Conservation (phyloP, 192 early-diverging fungal species). For the Neocallimastix lanati region DNA sequence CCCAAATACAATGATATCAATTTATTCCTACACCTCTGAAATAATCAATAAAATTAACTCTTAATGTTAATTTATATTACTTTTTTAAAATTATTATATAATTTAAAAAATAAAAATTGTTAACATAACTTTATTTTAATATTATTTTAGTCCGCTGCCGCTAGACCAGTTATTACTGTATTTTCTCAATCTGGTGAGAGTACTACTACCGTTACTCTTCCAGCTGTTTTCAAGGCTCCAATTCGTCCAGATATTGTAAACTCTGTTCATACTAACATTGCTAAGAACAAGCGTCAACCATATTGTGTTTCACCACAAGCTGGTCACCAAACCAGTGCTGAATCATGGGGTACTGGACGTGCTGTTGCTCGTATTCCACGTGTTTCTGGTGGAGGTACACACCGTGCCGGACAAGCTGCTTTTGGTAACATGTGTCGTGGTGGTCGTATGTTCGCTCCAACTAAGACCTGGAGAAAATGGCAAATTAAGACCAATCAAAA, state of each 20-base stretch:
- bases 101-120: too few relatives aligned
- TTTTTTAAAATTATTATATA: too few relatives aligned
- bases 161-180: slow-evolving; percentile 80
- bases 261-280: slow-evolving; percentile 92
- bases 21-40: background rate
- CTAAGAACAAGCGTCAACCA: slow-evolving; percentile 96
- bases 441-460: slow-evolving; percentile 98
- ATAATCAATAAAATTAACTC: background rate
- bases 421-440: slow-evolving; percentile 99
- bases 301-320: slow-evolving; percentile 83
- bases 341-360: slow-evolving; percentile 96
- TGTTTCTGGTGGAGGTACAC: slow-evolving; percentile 87
- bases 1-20: background rate
- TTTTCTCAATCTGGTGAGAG: slow-evolving; percentile 62
- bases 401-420: slow-evolving; percentile 93
- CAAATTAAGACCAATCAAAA: slow-evolving; percentile 96
- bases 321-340: slow-evolving; percentile 95
- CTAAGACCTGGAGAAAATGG: slow-evolving; percentile 99
- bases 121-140: too few relatives aligned
- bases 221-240: slow-evolving; percentile 86
- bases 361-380: slow-evolving; percentile 99
- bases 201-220: slow-evolving; percentile 55
- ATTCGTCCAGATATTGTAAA: slow-evolving; percentile 91
- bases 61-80: too few relatives aligned
- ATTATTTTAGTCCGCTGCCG: slow-evolving; percentile 1